Conservation (phyloP, 2,329 filamentous ascomycete species). For the Ilyonectria destructans region DNA sequence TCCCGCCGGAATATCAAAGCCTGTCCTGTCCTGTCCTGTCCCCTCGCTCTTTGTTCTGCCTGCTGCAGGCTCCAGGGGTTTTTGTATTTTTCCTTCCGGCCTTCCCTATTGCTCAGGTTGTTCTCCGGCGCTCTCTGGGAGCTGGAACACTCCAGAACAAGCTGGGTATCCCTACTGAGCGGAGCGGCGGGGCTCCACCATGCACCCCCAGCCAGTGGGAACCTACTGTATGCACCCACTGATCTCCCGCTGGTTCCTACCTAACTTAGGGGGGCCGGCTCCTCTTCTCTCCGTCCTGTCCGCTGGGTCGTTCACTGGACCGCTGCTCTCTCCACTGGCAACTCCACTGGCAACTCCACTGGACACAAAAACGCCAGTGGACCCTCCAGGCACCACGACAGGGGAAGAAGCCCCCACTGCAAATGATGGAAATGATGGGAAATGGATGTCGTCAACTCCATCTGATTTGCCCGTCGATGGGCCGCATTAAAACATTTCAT, state of each 20-base stretch:
- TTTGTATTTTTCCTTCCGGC: background rate
- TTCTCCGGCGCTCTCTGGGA: too few species aligned
- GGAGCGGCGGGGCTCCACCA: background rate
- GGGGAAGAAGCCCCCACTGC: background rate
- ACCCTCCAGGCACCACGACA: background rate
- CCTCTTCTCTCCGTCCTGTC: background rate
- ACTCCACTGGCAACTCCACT: constrained; percentile 10
- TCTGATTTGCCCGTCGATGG: constrained; percentile 20
- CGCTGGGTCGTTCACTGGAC: too few species aligned
- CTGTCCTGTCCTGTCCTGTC: background rate
- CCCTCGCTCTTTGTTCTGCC: background rate
- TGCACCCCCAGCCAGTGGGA: background rate
- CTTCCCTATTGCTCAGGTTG: too few species aligned
- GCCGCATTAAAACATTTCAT: constrained; percentile 29
- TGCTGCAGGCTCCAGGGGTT: constrained; percentile 16
- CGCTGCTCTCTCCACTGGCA: background rate
- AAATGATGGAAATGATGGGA: background rate
- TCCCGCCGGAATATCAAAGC: background rate
- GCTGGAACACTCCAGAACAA: too few species aligned
- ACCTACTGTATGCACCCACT: constrained; percentile 10
- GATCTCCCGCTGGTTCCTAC: constrained; percentile 24
- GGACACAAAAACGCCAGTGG: background rate
- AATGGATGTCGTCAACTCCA: background rate
- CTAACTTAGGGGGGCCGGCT: background rate
- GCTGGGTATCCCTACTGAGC: too few species aligned